A percentile compares a stretch with the other conserved stretches of the same genome.
These are phyloP conservation scores for Phylloporus sp. DNA, from an alignment of 768 basidiomycete species.

Conservation along the genomic window DNA sequence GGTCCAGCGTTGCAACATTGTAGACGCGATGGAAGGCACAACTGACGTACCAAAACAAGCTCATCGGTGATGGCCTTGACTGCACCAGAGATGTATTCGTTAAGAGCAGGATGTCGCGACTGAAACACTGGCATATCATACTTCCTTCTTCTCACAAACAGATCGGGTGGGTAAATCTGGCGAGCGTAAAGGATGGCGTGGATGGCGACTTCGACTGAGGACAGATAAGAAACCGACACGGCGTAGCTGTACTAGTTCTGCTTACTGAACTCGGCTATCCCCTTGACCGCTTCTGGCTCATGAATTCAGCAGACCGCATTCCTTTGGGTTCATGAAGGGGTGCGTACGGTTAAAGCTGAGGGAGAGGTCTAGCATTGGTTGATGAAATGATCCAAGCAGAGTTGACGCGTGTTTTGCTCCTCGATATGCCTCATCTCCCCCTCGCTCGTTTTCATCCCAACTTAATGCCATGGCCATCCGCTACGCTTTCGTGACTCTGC, in stretches of 20 bases:
- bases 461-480: slow-evolving; percentile 51
- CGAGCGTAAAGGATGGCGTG: slow-evolving; percentile 91
- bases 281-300: slow-evolving; percentile 54
- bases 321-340: background rate
- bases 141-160: slow-evolving; percentile 85
- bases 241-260: slow-evolving; percentile 2
- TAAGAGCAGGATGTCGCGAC: slow-evolving; percentile 85
- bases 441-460: slow-evolving; percentile 4
- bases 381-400: background rate
- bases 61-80: slow-evolving; percentile 81
- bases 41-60: slow-evolving; percentile 50
- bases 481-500: slow-evolving; percentile 87
- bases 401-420: slow-evolving; percentile 19
- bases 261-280: slow-evolving; percentile 71
- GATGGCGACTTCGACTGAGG: slow-evolving; percentile 86
- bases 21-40: background rate
- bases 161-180: slow-evolving; percentile 82
- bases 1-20: background rate
- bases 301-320: slow-evolving; percentile 9
- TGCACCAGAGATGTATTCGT: slow-evolving; percentile 86
- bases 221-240: slow-evolving; percentile 3
- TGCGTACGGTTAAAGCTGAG: slow-evolving; percentile 40
- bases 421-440: background rate
- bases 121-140: slow-evolving; percentile 91
- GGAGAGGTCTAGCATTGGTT: slow-evolving; percentile 23